Conservation (phyloP, 2,329 filamentous ascomycete genomes). For the Pseudomassariella vexata region DNA sequence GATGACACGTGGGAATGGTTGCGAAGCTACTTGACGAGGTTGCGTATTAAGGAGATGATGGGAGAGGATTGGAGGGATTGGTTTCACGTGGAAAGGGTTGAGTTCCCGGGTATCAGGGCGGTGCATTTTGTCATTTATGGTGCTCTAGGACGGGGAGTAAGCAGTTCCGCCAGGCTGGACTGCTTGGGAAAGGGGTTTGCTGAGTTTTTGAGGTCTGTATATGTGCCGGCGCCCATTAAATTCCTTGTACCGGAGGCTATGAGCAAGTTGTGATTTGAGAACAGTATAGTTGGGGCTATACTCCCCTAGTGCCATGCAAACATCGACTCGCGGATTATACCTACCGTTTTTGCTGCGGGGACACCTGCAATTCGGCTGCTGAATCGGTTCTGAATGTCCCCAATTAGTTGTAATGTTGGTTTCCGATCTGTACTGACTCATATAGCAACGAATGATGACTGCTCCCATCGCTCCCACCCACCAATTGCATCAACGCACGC, state of each 20-base stretch:
- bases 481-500: too few species aligned
- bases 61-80: constrained; percentile 35
- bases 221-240: constrained; percentile 13
- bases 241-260: constrained; percentile 3
- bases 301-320: too few species aligned
- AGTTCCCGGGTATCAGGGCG: constrained; percentile 35
- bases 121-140: constrained; percentile 48
- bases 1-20: constrained; percentile 34
- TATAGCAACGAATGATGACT: too few species aligned
- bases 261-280: constrained; percentile 3
- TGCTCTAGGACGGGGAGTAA: constrained; percentile 37
- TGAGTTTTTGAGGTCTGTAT: constrained; percentile 14
- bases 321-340: too few species aligned
- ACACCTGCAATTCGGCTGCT: too few species aligned
- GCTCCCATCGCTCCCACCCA: too few species aligned
- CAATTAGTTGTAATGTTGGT: too few species aligned
- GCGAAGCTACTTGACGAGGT: constrained; percentile 26
- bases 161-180: constrained; percentile 40
- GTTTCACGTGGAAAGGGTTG: constrained; percentile 38
- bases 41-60: constrained; percentile 30
- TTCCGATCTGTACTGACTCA: too few species aligned
- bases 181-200: constrained; percentile 44
- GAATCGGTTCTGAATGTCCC: too few species aligned
- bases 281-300: too few species aligned
- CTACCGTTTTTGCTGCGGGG: too few species aligned